Evolutionary conservation across 345 rosid species (phyloP), one percentile per base, ranked within the genome.

Genomic region (Rhodomyrtus tomentosa): DNA sequence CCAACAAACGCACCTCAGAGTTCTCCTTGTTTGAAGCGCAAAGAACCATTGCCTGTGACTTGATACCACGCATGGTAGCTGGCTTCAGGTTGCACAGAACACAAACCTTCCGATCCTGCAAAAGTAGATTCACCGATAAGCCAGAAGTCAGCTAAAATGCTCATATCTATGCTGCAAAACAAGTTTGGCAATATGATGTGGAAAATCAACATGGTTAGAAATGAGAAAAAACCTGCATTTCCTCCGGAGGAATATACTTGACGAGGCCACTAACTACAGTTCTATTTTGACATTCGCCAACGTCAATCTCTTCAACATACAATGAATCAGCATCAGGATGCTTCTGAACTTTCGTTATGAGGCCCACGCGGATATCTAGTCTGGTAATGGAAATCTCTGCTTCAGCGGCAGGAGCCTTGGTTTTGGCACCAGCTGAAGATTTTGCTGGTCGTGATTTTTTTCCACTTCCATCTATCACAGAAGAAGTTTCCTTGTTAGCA

Each of bases 41-140:
- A 68, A 97, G 98, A 89, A 97, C 98, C 99, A 97, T 97, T 81
- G 98, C 99, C 36, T 97, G 98, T 5, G 99, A 97, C 90, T 93
- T 92, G 80, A 97, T 84, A 13, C 98, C 98, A 88, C 98, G 90
- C 99, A 95, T 97, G 83, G 89, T 91, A 55, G 94, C 94, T 38
- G 99, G 93, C 88, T 97, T 97, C 87, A 97, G 89, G 88, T 97
- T 97, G 91, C 99, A 97, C 84, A 97, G 95, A 79, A 95, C 98
- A 73, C 98, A 95, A 38, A 97, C 99, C 96, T 95, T 92, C 76
- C 95, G 95, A 82, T 93, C 91, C 99, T 97, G 96, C 90, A 55
- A 68, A 80, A 86, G n/a, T 80, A 89, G 38, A 83, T 83, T 54
- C 50, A 82, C 54, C 62, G 25, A 15, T 32, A 79, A 82, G 24